Percentiles rank a stretch among this genome's conserved stretches.
Conservation (phyloP, 768 basidiomycete genomes). For the Phallus indusiatus region DNA sequence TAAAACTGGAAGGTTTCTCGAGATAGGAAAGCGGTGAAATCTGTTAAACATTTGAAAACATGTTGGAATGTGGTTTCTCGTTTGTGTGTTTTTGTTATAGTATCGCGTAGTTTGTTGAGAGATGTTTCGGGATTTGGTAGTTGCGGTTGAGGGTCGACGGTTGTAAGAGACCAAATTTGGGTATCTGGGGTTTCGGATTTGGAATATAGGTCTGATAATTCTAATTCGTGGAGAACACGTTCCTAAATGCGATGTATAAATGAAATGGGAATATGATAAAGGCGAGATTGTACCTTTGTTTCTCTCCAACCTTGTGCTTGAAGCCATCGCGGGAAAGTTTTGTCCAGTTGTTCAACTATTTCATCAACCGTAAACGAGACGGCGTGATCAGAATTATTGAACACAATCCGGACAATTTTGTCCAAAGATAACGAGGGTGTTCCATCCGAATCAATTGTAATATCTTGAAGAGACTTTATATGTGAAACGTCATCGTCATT, state of each 20-base stretch:
- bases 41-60: slow-evolving; percentile 54
- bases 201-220: background rate
- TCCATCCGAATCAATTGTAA: slow-evolving; percentile 2
- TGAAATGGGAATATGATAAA: background rate
- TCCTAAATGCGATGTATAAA: background rate
- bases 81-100: background rate
- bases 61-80: slow-evolving; percentile 38
- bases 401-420: background rate
- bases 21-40: slow-evolving; percentile 73
- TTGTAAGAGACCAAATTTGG: background rate
- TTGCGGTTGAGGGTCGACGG: background rate
- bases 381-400: background rate
- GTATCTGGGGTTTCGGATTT: background rate
- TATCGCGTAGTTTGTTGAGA: slow-evolving; percentile 3
- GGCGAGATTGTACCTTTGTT: background rate
- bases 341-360: background rate
- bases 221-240: background rate
- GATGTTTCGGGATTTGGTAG: background rate
- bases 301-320: background rate
- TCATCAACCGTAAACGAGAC: background rate
- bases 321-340: background rate
- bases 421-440: background rate
- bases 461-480: background rate
- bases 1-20: slow-evolving; percentile 54
- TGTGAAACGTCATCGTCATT: slow-evolving; percentile 35